Evolutionary conservation across 2,329 filamentous ascomycete genomes (phyloP).

Genomic region (Ilyonectria robusta): DNA sequence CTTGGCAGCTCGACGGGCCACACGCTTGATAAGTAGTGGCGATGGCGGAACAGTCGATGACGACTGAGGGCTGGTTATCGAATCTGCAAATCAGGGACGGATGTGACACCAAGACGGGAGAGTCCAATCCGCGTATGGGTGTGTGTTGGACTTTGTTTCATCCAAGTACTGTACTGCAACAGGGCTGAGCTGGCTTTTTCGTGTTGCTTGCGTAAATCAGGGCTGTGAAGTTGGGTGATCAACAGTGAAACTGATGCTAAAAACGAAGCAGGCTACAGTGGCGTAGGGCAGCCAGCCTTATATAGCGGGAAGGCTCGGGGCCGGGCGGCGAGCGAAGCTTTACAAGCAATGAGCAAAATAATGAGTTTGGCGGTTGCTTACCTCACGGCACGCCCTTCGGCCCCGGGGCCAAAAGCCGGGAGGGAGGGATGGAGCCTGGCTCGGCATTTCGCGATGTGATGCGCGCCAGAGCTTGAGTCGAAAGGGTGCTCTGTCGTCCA

Average conservation of each 20-base stretch:
- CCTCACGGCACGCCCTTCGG: constrained; percentile 25
- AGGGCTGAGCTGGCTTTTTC: background rate
- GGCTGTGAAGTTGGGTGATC: constrained; percentile 21
- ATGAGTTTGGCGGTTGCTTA: constrained; percentile 8
- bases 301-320: constrained; percentile 22
- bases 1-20: constrained; percentile 26
- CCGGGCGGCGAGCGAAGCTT: constrained; percentile 18
- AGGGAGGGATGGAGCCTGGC: constrained; percentile 23
- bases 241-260: constrained; percentile 7
- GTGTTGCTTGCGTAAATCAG: constrained; percentile 5
- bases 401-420: constrained; percentile 19
- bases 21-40: constrained; percentile 17
- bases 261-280: background rate
- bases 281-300: constrained; percentile 22
- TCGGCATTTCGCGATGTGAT: constrained; percentile 28
- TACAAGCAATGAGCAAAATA: constrained; percentile 13
- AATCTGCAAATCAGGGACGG: constrained; percentile 22
- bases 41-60: constrained; percentile 15
- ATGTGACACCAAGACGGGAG: constrained; percentile 24
- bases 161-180: background rate
- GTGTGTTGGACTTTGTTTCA: background rate
- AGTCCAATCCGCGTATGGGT: background rate
- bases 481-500: constrained; percentile 10
- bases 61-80: constrained; percentile 10
- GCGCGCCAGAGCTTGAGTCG: constrained; percentile 7